phyloP scores from a whole-genome alignment of 164 flowering plant species.

The Houttuynia cordata region DNA sequence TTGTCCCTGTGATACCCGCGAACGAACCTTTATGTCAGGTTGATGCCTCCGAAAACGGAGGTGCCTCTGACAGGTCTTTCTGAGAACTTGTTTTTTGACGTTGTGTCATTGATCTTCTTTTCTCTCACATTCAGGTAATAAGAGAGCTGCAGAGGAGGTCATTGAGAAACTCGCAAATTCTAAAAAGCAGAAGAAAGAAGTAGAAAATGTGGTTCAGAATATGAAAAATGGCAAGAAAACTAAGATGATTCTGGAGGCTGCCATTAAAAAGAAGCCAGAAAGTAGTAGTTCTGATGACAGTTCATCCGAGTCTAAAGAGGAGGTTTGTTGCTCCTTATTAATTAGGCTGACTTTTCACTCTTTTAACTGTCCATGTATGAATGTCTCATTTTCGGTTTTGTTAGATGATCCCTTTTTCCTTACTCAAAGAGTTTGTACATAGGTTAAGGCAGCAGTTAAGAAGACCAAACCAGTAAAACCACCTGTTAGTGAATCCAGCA shows the following conservation, averaged over 20 bases:
- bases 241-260: conserved; percentile 3
- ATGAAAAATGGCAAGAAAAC: conserved; percentile 16
- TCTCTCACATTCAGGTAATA: conserved; percentile 22
- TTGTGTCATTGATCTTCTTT: not conserved
- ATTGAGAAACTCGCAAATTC: conserved; percentile 26
- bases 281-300: conserved; percentile 34
- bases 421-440: not conserved
- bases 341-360: not conserved
- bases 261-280: conserved; percentile 24
- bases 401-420: not conserved
- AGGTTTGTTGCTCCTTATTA: not conserved
- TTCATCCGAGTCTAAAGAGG: conserved; percentile 34
- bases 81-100: not conserved
- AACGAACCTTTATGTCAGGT: not conserved
- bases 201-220: conserved; percentile 20
- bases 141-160: conserved; percentile 50
- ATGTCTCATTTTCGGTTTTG: not conserved
- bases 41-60: not conserved
- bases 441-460: not conserved
- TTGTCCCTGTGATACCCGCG: not conserved
- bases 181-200: conserved; percentile 47
- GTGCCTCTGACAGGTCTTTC: too few relatives aligned
- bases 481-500: conserved; percentile 10
- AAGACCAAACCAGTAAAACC: conserved; percentile 1
- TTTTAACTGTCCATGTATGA: too few relatives aligned